Base-by-base conservation (phyloP, 169 alveolate genomes). In the Eimeria tenella region DNA sequence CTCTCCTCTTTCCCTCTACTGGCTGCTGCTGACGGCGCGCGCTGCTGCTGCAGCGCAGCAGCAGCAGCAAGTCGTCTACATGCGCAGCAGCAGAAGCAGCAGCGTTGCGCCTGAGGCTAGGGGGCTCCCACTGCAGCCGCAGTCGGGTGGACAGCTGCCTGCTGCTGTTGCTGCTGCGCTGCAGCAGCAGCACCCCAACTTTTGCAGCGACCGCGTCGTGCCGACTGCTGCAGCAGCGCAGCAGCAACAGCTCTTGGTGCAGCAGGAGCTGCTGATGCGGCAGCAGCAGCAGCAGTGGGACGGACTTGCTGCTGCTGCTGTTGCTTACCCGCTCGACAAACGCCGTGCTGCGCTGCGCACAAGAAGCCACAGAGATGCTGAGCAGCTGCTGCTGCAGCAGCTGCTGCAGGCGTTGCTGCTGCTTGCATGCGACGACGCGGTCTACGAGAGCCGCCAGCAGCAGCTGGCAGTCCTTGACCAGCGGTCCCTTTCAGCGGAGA, bases 381-480 rank as follows among this genome's bases (percentile, higher is more conserved):
- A 90, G 70, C 94, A 90, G 82, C 86, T 50, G 71, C 79, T 74
- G 81, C 58, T 90, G 65, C 94, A 90, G 70, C 82, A 21, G 17
- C 90, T 90, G 65, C 88, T 90, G 21, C 88, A 68, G 50, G 94
- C 89, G 13, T 53, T 90, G 65, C 90, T 90, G 63, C 90, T 90
- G 53, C 89, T 90, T 52, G 75, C 94, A 53, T 90, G 94, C 94
- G 94, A 90, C 70, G 94, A 73, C 25, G 82, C 81, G 25, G 90
- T 58, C 55, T 62, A 73, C 62, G 90, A 75, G 60, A 73, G 83
- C 55, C 81, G 83, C 55, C 93, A 56, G 70, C 70, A 19, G 89
- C 65, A 55, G 82, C 62, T 68, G 55, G 68, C 49, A 15, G 63
- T 25, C 82, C 52, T 60, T 21, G 60, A 74, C 63, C 42, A 42